phyloP scores from a whole-genome alignment of 179 eudicot species.

The Drosera spatulata region DNA sequence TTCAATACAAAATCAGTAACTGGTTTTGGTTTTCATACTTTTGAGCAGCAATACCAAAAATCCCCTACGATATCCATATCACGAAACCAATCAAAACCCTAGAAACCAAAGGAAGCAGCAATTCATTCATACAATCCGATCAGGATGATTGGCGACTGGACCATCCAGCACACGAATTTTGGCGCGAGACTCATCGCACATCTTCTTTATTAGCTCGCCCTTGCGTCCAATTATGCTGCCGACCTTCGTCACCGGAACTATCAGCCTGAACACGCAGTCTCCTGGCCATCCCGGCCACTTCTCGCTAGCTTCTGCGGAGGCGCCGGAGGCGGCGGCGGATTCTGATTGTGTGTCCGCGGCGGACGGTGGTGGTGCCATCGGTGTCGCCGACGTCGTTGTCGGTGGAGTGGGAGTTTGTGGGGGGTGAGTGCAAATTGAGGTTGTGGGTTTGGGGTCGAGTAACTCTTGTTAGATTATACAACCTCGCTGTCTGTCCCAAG shows the following conservation, averaged over 20 bases:
- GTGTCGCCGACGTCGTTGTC: too few species aligned
- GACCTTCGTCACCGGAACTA: constrained; percentile 56
- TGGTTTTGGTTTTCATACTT: too few species aligned
- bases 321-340: too few species aligned
- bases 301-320: not conserved
- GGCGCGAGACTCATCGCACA: constrained; percentile 63
- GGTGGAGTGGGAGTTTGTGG: too few species aligned
- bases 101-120: not conserved
- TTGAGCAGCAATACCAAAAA: too few species aligned
- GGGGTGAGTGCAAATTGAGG: too few species aligned
- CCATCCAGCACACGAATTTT: constrained; percentile 67
- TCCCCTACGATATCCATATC: not conserved
- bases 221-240: constrained; percentile 78
- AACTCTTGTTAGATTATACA: too few species aligned
- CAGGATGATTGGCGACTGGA: constrained; percentile 35
- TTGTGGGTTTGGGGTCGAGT: too few species aligned
- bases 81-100: not conserved
- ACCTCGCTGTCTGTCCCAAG: too few species aligned
- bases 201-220: constrained; percentile 71
- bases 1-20: too few species aligned
- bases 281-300: constrained; percentile 93
- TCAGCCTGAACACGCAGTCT: constrained; percentile 42
- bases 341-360: too few species aligned
- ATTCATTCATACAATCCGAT: constrained; percentile 47
- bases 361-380: too few species aligned